Base-by-base conservation (phyloP, 2,329 filamentous ascomycete species). In the Aureobasidium vineae region DNA sequence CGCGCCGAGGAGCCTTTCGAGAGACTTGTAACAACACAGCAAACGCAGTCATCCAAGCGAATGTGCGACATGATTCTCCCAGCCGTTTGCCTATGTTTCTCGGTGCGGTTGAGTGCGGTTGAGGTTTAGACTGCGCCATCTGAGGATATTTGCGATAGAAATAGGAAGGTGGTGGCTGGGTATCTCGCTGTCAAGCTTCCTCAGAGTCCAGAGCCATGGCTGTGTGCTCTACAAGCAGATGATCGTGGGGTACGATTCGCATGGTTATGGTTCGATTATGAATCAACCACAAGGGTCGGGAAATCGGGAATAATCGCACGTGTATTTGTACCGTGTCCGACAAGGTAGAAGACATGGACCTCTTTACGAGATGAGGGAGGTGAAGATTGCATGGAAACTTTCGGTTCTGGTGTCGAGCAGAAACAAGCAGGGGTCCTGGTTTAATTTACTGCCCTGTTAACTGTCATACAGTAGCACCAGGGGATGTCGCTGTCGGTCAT, bases 381-480 rank as follows among this genome's bases (percentile, higher is more conserved):
- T 31, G 10, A 28, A 36, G 13, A 26, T 38, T 28, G 21, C 21
- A 56, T 28, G 36, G 21, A 28, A 56, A 10, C 15, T 56, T 56
- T 41, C 16, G 15, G 21, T 41, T 3, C 53, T 5, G 28, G 33
- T 41, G 26, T 41, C 53, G 53, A 28, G 38, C 15, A 36, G 40
- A 13, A 31, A 40, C n/a, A 59, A n/a, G 54, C 54, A 59, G 54
- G 54, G 54, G 54, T 59, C 28, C 38, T 43, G 36, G n/a, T 38
- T 26, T 61, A 61, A 61, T 61, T 61, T 61, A 16, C 54, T 59
- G 54, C 54, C 40, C 40, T 59, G 54, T 33, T 13, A 59, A 59
- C 54, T 59, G 54, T 59, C 54, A 61, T 45, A 61, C 57, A 47
- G 57, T 38, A 36, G 41, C n/a, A 61, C 28, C 43, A 36, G 31